Evolutionary conservation across 1,139 yeast genomes (phyloP), one percentile per base, ranked within the genome.

Genomic region (Sugiyamaella japonica): DNA sequence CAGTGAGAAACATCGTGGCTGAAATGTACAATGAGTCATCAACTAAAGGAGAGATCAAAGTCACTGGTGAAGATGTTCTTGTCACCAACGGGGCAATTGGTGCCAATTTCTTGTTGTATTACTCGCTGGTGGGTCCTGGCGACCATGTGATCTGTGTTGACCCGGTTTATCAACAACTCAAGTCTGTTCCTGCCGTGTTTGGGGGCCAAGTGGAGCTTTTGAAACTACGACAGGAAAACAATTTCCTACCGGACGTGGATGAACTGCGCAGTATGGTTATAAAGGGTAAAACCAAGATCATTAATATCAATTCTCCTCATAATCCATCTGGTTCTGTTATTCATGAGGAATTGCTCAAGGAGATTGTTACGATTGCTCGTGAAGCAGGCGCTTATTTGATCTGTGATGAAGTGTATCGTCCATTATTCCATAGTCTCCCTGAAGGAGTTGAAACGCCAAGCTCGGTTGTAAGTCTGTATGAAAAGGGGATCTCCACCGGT

Each of bases 31-130:
- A 72, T 48, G 68, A 63, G n/a, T 65, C 67, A 3, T 61, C 64
- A 20, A 20, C 5, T 16, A 41, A 43, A n/a, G 58, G 62, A 7
- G 53, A 51, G 13, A 58, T 61, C 42, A 56, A 55, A 31, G 56
- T 75, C 13, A 55, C 56, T 2, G 51, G 61, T 0, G 74, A 74
- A 1, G 65, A 79, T 53, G 74, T 81, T 17, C 72, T 81, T 15
- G 65, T 80, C 32, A 77, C 84, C 23, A 80, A 80, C 62, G 85
- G 85, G 13, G 84, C 84, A 4, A 82, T 81, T 64, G 85, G 81
- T 2, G 85, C 80, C 46, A 81, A 81, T 61, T 81, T 79, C 60
- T 69, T 81, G 49, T 61, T 74, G 0, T 74, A 77, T 59, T 80
- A 80, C 61, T 68, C 81, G 0, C 58, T 81, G n/a, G 74, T 77